Percentiles rank a stretch among this genome's conserved stretches.
Conservation (phyloP, 2,329 filamentous ascomycete genomes). For the Thielaviopsis musarum region DNA sequence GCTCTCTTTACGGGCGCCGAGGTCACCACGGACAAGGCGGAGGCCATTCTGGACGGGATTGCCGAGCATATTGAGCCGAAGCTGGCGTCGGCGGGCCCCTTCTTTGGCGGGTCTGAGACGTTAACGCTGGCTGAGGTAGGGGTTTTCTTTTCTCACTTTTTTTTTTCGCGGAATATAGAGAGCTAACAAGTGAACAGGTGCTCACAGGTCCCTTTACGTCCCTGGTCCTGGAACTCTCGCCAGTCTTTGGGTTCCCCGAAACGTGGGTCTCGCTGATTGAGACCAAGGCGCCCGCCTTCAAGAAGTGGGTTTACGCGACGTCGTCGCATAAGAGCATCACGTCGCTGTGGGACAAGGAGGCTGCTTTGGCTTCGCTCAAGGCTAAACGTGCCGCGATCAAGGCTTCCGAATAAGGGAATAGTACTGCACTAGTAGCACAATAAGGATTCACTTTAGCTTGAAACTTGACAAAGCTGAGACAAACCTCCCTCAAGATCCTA, state of each 20-base stretch:
- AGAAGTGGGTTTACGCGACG: slow-evolving; percentile 47
- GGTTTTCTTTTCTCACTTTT: background rate
- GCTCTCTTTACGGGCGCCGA: slow-evolving; percentile 31
- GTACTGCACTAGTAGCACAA: too few relatives aligned
- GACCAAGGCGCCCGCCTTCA: slow-evolving; percentile 45
- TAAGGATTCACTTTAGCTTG: too few relatives aligned
- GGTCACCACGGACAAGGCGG: slow-evolving; percentile 16
- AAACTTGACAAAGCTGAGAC: too few relatives aligned
- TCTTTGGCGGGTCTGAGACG: slow-evolving; percentile 45
- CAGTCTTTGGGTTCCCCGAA: slow-evolving; percentile 35
- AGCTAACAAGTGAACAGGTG: slow-evolving; percentile 25
- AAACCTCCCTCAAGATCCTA: too few relatives aligned
- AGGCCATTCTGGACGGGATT: slow-evolving; percentile 33
- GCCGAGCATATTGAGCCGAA: slow-evolving; percentile 60
- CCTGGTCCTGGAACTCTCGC: slow-evolving; percentile 36
- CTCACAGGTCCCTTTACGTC: slow-evolving; percentile 51
- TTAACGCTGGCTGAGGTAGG: slow-evolving; percentile 59
- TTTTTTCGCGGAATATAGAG: background rate
- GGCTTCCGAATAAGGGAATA: background rate
- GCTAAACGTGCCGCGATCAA: background rate
- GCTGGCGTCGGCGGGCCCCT: slow-evolving; percentile 37
- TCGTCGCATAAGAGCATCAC: slow-evolving; percentile 47
- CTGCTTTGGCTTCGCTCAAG: background rate
- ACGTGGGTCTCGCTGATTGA: slow-evolving; percentile 29
- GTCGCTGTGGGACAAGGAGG: background rate